phyloP scores from a whole-genome alignment of 306 rosid species.

The Gleditsia sinensis region DNA sequence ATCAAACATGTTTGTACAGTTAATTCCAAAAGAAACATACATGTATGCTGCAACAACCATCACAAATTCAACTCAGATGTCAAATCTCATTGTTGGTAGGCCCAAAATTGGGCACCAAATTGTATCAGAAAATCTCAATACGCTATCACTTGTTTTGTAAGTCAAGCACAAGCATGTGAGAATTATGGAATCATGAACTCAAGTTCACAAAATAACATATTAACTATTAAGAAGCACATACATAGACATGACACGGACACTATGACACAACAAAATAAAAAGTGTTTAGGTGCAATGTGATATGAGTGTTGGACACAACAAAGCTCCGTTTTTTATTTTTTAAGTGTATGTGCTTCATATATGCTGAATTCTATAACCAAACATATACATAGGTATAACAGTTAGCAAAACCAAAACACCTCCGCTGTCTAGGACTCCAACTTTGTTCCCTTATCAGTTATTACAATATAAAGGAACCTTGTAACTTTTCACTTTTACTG shows the following conservation, averaged over 20 bases:
- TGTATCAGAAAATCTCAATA: background rate
- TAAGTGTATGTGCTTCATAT: background rate
- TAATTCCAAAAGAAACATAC: background rate
- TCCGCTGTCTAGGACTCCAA: background rate
- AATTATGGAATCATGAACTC: background rate
- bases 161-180: background rate
- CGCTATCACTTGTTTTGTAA: background rate
- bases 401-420: background rate
- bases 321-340: background rate
- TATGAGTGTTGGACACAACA: background rate
- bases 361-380: background rate
- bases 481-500: conserved; percentile 12
- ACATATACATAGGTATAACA: background rate
- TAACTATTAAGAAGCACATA: background rate
- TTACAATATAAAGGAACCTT: background rate
- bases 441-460: background rate
- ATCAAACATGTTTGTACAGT: conserved; percentile 7
- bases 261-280: too few relatives aligned
- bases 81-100: background rate
- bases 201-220: background rate
- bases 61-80: background rate
- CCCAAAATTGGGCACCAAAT: too few relatives aligned
- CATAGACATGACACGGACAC: background rate
- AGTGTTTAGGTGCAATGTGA: background rate
- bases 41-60: background rate